phyloP scores from a whole-genome alignment of 305 asterid species.

The Fraxinus floribunda region DNA sequence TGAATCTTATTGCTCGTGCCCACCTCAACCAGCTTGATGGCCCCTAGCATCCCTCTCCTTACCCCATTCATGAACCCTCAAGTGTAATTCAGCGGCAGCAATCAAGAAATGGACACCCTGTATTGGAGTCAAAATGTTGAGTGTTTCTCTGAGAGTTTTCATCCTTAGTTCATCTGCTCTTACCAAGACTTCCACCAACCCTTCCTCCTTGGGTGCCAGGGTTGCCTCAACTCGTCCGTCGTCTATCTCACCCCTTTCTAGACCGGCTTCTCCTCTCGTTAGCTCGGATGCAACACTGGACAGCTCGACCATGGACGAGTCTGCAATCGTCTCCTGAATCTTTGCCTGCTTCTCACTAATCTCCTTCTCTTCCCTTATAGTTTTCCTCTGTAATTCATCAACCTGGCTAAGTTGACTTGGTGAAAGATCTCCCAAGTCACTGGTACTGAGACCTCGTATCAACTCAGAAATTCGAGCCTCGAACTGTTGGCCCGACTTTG shows the following conservation, averaged over 20 bases:
- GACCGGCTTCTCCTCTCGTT: conserved; percentile 17
- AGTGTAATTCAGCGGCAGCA: conserved; percentile 59
- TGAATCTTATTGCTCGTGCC: not conserved
- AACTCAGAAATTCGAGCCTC: conserved; percentile 35
- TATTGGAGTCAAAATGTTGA: conserved; percentile 27
- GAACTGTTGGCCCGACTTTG: conserved; percentile 46
- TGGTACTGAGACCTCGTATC: conserved; percentile 24
- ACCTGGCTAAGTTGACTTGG: conserved; percentile 27
- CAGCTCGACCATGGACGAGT: conserved; percentile 39
- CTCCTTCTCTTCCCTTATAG: conserved; percentile 44
- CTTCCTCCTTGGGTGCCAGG: conserved; percentile 36
- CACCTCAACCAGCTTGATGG: not conserved
- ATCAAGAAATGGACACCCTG: conserved; percentile 55
- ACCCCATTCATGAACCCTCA: conserved; percentile 65
- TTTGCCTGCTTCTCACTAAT: conserved; percentile 40
- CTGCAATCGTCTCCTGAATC: conserved; percentile 44
- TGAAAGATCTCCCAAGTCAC: conserved; percentile 32
- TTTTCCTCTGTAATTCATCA: conserved; percentile 37
- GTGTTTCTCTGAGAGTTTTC: conserved; percentile 34
- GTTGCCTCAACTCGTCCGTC: conserved; percentile 14
- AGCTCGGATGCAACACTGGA: conserved; percentile 35
- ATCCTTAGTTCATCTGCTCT: conserved; percentile 49
- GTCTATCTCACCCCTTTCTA: not conserved
- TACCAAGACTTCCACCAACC: conserved; percentile 23
- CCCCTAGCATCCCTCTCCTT: conserved; percentile 31